Evolutionary conservation across 768 basidiomycete species (phyloP).

Genomic region (Lactarius hatsudake): DNA sequence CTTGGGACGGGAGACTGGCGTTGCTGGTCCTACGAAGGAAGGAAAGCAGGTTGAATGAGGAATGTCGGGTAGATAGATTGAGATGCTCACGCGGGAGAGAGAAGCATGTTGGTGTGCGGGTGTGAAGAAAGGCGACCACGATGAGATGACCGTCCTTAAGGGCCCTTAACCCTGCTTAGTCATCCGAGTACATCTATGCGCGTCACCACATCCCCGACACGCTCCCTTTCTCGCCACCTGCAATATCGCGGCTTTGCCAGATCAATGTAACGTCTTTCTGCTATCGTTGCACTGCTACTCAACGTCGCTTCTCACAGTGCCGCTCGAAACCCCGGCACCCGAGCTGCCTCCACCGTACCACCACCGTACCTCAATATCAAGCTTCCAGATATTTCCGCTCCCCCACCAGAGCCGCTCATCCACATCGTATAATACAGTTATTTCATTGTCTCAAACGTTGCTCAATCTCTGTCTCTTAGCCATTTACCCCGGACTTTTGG

Average conservation of each 20-base stretch:
- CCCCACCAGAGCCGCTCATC: conserved; percentile 42
- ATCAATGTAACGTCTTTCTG: neutral
- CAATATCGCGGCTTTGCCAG: neutral
- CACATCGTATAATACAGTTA: conserved; percentile 53
- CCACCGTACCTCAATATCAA: conserved; percentile 44
- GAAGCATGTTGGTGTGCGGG: conserved; percentile 52
- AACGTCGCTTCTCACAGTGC: conserved; percentile 31
- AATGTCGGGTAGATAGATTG: conserved; percentile 27
- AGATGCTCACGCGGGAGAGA: conserved; percentile 70
- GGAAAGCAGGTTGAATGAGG: conserved; percentile 36
- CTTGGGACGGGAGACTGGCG: conserved; percentile 51
- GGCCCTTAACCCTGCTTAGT: neutral
- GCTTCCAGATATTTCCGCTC: conserved; percentile 55
- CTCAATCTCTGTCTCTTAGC: conserved; percentile 39
- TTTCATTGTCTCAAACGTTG: conserved; percentile 13
- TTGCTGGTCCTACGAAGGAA: conserved; percentile 56
- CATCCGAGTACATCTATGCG: neutral
- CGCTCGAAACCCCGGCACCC: conserved; percentile 28
- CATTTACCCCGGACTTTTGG: conserved; percentile 59
- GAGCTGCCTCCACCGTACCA: conserved; percentile 26
- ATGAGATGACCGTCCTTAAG: conserved; percentile 8
- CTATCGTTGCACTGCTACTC: neutral
- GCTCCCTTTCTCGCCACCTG: neutral
- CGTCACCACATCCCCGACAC: neutral
- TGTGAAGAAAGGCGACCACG: conserved; percentile 20